Conservation (phyloP, 768 basidiomycete species). For the Leccinum boreale region DNA sequence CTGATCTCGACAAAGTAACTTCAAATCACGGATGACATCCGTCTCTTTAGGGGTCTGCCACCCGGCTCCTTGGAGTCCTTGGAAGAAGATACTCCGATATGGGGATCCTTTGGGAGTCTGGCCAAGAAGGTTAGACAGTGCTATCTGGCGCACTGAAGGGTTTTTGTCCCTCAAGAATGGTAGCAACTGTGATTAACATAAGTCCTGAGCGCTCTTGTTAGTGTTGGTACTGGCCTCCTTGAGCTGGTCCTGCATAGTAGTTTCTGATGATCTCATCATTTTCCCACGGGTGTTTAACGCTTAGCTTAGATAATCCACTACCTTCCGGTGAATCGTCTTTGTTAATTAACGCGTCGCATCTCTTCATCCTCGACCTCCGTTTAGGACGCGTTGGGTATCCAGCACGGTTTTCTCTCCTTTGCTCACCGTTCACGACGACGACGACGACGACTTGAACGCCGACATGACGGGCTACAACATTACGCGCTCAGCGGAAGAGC, state of each 20-base stretch:
- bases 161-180: conserved; percentile 85
- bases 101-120: conserved; percentile 74
- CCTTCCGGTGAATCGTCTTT: background rate
- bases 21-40: conserved; percentile 74
- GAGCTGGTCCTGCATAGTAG: conserved; percentile 34
- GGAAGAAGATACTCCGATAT: conserved; percentile 72
- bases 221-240: conserved; percentile 32
- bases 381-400: background rate
- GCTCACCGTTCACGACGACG: conserved; percentile 2
- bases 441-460: conserved; percentile 15
- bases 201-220: conserved; percentile 5
- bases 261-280: conserved; percentile 14
- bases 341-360: conserved; percentile 23
- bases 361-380: background rate
- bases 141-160: conserved; percentile 83
- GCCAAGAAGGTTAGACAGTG: conserved; percentile 77
- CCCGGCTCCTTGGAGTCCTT: conserved; percentile 54
- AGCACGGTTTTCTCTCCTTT: background rate
- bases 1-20: conserved; percentile 85
- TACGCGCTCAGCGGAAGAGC: conserved; percentile 57
- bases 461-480: conserved; percentile 72
- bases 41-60: conserved; percentile 59
- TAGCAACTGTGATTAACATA: conserved; percentile 53
- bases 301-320: conserved; percentile 21
- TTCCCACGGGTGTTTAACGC: conserved; percentile 22